Evolutionary conservation across 192 early-diverging fungal genomes (phyloP).

Genomic region (Podila epicladia): DNA sequence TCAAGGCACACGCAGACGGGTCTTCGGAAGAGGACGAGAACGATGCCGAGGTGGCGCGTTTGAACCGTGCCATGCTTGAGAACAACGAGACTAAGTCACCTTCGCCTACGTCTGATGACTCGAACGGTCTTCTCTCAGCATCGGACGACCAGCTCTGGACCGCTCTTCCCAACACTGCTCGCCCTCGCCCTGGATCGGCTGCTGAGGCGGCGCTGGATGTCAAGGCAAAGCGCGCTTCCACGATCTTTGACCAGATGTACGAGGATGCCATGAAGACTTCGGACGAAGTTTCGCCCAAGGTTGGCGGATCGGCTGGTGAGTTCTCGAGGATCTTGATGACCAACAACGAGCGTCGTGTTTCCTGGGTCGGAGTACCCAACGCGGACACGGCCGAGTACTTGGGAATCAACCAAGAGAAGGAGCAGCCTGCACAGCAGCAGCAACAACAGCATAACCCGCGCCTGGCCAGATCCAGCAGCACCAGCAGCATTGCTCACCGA

Average conservation of each 20-base stretch:
- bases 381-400: not conserved
- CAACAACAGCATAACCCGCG: conserved; percentile 7
- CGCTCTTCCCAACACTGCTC: conserved; percentile 29
- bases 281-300: conserved; percentile 45
- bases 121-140: not conserved
- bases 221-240: conserved; percentile 47
- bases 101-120: conserved; percentile 2
- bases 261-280: conserved; percentile 49
- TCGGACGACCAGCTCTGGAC: conserved; percentile 35
- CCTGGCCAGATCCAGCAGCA: conserved; percentile 25
- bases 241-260: conserved; percentile 48
- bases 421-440: not conserved
- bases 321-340: conserved; percentile 48
- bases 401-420: conserved; percentile 15
- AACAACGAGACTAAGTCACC: conserved; percentile 1
- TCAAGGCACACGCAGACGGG: conserved; percentile 8
- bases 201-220: conserved; percentile 27
- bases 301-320: conserved; percentile 44
- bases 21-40: conserved; percentile 52
- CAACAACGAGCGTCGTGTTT: conserved; percentile 47
- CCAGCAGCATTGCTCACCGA: conserved; percentile 14
- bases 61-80: conserved; percentile 8
- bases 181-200: conserved; percentile 31
- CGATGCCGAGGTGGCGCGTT: conserved; percentile 43
- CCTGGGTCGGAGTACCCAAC: conserved; percentile 40